phyloP scores from a whole-genome alignment of 176 grass and related monocot genomes.

The Melocanna baccifera region DNA sequence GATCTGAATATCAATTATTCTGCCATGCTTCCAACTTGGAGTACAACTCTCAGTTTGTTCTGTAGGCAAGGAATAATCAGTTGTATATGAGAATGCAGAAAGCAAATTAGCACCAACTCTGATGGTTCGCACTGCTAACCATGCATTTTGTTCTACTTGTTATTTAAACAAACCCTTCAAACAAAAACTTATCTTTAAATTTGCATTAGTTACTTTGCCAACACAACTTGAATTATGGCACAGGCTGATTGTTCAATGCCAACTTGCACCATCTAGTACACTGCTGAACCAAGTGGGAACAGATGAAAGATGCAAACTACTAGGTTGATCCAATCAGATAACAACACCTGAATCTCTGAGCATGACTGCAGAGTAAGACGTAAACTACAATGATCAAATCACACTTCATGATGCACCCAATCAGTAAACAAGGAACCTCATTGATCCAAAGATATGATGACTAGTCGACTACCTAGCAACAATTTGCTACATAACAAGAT shows the following conservation, averaged over 20 bases:
- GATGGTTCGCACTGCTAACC: neutral
- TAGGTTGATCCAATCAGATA: constrained; percentile 2
- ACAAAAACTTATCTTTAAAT: neutral
- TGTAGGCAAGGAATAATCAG: too few species aligned
- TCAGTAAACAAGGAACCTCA: constrained; percentile 5
- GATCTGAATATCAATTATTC: too few species aligned
- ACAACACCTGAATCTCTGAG: neutral
- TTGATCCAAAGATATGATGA: neutral
- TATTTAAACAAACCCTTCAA: neutral
- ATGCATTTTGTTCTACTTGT: neutral
- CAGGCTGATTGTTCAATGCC: neutral
- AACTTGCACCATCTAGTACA: neutral
- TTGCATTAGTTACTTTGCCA: neutral
- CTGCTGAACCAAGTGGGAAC: neutral
- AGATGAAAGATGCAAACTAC: constrained; percentile 1
- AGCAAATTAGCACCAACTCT: neutral
- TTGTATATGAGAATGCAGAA: too few species aligned
- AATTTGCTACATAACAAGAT: neutral
- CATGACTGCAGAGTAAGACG: neutral
- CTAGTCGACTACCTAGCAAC: neutral
- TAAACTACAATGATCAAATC: constrained; percentile 16
- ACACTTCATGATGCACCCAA: neutral
- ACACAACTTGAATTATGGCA: neutral
- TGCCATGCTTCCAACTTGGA: too few species aligned
- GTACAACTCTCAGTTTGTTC: too few species aligned